Percentiles rank a stretch among this genome's conserved stretches.
These are phyloP conservation scores for Venturia aucupariae DNA, from an alignment of 2,329 filamentous ascomycete species.

Conservation along the genomic window DNA sequence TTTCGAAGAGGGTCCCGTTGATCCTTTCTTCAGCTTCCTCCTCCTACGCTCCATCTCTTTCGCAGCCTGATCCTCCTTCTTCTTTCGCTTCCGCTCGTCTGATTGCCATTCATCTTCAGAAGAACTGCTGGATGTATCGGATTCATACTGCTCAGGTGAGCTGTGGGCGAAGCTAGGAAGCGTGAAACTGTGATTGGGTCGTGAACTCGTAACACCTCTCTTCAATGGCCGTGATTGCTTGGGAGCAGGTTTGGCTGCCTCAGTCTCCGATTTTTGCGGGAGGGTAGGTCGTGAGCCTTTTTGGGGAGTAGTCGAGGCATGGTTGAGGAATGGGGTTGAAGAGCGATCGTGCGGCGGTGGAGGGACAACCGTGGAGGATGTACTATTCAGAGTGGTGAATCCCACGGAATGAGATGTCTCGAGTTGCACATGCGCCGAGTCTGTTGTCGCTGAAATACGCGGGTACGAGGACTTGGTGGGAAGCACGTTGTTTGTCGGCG, in stretches of 20 bases:
- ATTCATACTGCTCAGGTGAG: neutral
- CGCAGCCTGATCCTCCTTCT: slow-evolving; percentile 7
- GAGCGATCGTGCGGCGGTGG: neutral
- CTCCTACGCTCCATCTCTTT: slow-evolving; percentile 10
- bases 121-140: slow-evolving; percentile 6
- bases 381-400: neutral
- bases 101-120: slow-evolving; percentile 1
- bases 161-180: neutral
- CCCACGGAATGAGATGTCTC: neutral
- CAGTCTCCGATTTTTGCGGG: neutral
- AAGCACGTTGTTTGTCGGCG: neutral
- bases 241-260: neutral
- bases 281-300: neutral
- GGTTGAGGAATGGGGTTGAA: neutral
- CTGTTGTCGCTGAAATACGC: neutral
- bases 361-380: neutral
- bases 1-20: slow-evolving; percentile 34
- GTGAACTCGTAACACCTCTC: neutral
- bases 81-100: slow-evolving; percentile 8
- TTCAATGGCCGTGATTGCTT: neutral
- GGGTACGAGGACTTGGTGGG: neutral
- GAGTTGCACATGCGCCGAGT: neutral
- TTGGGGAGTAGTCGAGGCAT: neutral
- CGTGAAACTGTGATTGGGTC: neutral
- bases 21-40: neutral